A percentile compares a stretch with the other conserved stretches of the same genome.
These are phyloP conservation scores for Diplodia sapinea DNA, from an alignment of 2,329 filamentous ascomycete species.

Conservation along the genomic window DNA sequence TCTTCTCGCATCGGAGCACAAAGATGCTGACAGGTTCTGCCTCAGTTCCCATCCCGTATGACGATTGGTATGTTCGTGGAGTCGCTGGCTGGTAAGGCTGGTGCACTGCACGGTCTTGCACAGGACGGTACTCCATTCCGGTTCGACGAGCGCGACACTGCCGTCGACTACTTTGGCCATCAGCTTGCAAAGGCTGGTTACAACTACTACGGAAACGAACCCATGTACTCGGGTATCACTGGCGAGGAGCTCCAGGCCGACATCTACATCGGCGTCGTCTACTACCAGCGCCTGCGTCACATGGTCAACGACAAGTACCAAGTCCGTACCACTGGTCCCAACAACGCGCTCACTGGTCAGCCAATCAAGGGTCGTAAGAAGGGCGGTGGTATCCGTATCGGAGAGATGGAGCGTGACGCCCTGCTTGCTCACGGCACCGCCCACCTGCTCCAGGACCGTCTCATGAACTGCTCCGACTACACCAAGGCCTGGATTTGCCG, in stretches of 20 bases:
- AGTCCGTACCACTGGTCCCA: constrained; percentile 91
- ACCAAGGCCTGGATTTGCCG: constrained; percentile 88
- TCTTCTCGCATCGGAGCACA: too few relatives aligned
- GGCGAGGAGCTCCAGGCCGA: constrained; percentile 92
- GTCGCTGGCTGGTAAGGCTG: constrained; percentile 92
- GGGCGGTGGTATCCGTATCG: constrained; percentile 97
- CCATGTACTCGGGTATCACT: constrained; percentile 97
- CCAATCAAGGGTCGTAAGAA: constrained; percentile 96
- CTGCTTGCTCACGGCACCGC: constrained; percentile 93
- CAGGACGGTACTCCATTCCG: constrained; percentile 96
- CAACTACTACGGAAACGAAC: constrained; percentile 98
- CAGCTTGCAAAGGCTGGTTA: constrained; percentile 95
- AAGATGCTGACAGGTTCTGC: too few relatives aligned
- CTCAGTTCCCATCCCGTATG: constrained; percentile 91
- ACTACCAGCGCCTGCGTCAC: constrained; percentile 97
- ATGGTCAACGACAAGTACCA: constrained; percentile 99
- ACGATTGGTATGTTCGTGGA: constrained; percentile 99
- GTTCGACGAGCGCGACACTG: constrained; percentile 90
- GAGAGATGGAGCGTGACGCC: constrained; percentile 98
- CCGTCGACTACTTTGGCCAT: constrained; percentile 92
- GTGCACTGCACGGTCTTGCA: constrained; percentile 90
- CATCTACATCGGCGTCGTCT: constrained; percentile 95
- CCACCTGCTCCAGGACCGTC: constrained; percentile 90
- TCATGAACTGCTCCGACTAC: constrained; percentile 98
- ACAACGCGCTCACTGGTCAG: constrained; percentile 88